Evolutionary conservation across 495 filamentous ascomycete species (phyloP).

Genomic region (Bombardia bombarda): DNA sequence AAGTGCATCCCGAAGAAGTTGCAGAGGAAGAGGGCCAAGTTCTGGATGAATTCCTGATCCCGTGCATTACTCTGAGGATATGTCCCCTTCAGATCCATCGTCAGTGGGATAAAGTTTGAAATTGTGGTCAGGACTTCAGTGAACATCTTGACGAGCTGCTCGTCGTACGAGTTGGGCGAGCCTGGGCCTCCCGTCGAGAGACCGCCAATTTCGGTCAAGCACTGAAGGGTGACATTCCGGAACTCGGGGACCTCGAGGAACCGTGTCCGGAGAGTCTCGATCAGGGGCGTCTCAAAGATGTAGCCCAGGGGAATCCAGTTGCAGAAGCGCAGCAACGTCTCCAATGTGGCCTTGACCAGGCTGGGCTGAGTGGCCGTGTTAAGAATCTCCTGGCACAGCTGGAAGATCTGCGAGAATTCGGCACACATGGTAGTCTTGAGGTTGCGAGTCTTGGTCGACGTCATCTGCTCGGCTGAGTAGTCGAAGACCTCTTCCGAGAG

Average conservation of each 20-base stretch:
- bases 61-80: constrained; percentile 83
- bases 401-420: constrained; percentile 96
- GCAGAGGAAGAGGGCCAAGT: constrained; percentile 88
- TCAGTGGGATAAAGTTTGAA: constrained; percentile 80
- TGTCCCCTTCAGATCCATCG: constrained; percentile 79
- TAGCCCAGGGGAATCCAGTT: constrained; percentile 99
- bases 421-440: constrained; percentile 96
- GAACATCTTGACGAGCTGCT: constrained; percentile 94
- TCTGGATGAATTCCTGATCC: constrained; percentile 97
- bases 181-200: constrained; percentile 60
- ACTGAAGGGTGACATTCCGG: constrained; percentile 92
- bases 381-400: constrained; percentile 89
- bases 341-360: constrained; percentile 86
- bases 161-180: constrained; percentile 74
- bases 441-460: constrained; percentile 87
- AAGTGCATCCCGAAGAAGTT: constrained; percentile 93
- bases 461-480: constrained; percentile 98
- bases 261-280: constrained; percentile 82
- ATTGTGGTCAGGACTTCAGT: constrained; percentile 87
- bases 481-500: constrained; percentile 98
- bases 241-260: constrained; percentile 91
- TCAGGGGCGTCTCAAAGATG: constrained; percentile 95
- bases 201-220: constrained; percentile 92
- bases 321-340: constrained; percentile 89
- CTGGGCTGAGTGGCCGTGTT: constrained; percentile 80